Evolutionary conservation across 257 asterid genomes (phyloP).

Genomic region (Solanum pinnatisectum): DNA sequence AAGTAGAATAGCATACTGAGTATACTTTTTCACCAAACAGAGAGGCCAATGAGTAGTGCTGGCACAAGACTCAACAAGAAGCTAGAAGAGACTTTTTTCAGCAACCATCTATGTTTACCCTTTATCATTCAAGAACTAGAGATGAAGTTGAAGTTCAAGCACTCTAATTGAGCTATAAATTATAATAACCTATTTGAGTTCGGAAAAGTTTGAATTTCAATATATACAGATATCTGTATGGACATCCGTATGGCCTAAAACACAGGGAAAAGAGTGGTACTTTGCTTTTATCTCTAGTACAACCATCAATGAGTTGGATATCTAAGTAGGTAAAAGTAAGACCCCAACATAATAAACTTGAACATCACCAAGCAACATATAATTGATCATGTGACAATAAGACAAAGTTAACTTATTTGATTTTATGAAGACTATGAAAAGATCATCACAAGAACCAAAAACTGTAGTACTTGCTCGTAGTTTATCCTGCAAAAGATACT

Average conservation of each 20-base stretch:
- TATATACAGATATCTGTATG: background rate
- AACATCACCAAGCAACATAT: background rate
- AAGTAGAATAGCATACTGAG: background rate
- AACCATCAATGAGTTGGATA: background rate
- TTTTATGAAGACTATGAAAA: background rate
- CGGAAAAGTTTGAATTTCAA: background rate
- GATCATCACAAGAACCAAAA: background rate
- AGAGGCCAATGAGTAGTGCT: background rate
- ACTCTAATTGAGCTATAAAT: background rate
- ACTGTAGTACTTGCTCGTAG: background rate
- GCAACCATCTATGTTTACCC: background rate
- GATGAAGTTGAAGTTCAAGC: background rate
- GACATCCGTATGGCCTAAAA: background rate
- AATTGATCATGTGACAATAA: background rate
- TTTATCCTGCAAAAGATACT: background rate
- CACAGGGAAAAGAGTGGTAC: background rate
- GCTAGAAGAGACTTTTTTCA: background rate
- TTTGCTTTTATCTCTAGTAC: background rate
- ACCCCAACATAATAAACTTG: background rate
- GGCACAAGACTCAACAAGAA: background rate
- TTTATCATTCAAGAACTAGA: background rate
- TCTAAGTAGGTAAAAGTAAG: background rate
- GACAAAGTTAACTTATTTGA: background rate
- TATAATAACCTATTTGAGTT: background rate
- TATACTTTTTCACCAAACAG: background rate